Evolutionary conservation across 208 protist genomes (phyloP), one percentile per base, ranked within the genome.

Genomic region (Wallacemonas rigidus): DNA sequence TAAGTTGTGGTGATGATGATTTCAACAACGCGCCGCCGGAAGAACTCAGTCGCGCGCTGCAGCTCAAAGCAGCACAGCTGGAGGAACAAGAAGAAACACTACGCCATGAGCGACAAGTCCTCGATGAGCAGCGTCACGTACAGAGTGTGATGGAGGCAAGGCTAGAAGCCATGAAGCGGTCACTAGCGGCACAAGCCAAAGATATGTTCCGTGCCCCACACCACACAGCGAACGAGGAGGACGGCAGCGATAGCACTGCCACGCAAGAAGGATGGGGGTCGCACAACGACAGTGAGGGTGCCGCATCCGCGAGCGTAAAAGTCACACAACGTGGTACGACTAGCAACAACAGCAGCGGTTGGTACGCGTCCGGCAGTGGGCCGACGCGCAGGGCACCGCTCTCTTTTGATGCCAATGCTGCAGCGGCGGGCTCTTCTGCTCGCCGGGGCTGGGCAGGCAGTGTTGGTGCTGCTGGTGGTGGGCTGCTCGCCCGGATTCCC

Each of bases 181-280:
- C 83, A 3, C 70, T 94, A 48, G 86, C 89, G 0, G 67, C 72
- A 38, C 89, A 94, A 65, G 89, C 89, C n/a, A 85, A 73, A 53
- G 26, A 80, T 8, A 71, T 91, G 1, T 71, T 90, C 14, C 71
- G 47, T 17, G 44, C 48, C 41, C 9, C 6, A 38, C 36, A 61
- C 15, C 6, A 6, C 45, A 50, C 45, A 14, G 12, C 45, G 8
- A 50, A 12, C 1, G 71, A 35, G 53, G 9, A 63, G 68, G 48
- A n/a, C 47, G 64, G 47, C 15, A 15, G 67, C 43, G 40, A 45
- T 35, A 26, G 26, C 6, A 65, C 41, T 4, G 12, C 60, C 38
- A 44, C 60, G n/a, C 26, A 0, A 26, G 26, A 26, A 26, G 26
- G 26, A 26, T 26, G 26, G 26, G 26, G 26, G 26, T 26, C 26